Base-by-base conservation (phyloP, 1,139 yeast species). In the Candida sp. region DNA sequence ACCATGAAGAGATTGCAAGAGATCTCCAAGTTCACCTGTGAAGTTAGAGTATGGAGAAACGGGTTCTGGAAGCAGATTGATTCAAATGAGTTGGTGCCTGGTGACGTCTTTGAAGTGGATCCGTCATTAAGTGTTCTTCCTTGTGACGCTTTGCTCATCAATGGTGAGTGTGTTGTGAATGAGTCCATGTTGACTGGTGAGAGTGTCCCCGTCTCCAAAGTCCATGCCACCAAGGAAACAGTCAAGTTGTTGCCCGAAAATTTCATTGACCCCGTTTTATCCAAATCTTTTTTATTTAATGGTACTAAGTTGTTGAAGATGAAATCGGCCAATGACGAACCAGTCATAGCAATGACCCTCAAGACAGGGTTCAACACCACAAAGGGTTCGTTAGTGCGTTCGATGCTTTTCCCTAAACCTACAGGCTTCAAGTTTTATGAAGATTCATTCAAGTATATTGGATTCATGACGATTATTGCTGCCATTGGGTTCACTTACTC, bases 111-210 rank as follows among this genome's bases (percentile, higher is more conserved):
- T 66, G 99, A 96, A 69, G 84, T 96, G 33, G 98, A 93, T 63
- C 97, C 98, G 0, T 82, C 89, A 0, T 73, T 94, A 53, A 61
- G 74, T 3, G 63, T 81, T 0, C 77, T 93, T 48, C 99, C 99
- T 0, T 92, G 98, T 66, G 99, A 96, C 69, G 89, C 97, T 1
- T 70, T 96, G 17, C 74, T 94, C 46, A 71, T 93, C 27, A 85
- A 93, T 44, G 99, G 99, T 49, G 98, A 92, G 65, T 90, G 96
- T 67, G 91, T 94, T 51, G 88, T 93, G 17, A 94, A 94, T 67
- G 98, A 93, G 66, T 89, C 97, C 8, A 93, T 93, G 96, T 79
- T 93, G 32, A 94, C 98, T 0, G 99, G 99, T 39, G 99, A 94
- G 67, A 91, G 98, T 52, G 98, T 94, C 1, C 99, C 99, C 0